A percentile compares a stretch with the other conserved stretches of the same genome.
Conservation (phyloP, 768 basidiomycete species). For the Rhizopogon salebrosus region DNA sequence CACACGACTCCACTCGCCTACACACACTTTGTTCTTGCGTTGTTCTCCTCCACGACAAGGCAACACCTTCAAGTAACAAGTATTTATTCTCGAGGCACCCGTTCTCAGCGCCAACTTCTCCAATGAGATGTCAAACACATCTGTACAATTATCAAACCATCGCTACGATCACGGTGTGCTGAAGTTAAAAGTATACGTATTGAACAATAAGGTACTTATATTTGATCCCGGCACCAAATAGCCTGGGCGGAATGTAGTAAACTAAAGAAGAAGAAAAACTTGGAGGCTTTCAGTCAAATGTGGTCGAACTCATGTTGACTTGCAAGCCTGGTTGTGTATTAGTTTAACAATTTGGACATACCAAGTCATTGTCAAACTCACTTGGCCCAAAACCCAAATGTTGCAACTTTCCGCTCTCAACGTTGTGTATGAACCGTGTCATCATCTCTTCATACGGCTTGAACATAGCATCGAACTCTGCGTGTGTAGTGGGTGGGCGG, state of each 20-base stretch:
- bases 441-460: conserved; percentile 14
- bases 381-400: conserved; percentile 23
- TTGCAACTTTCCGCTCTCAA: conserved; percentile 15
- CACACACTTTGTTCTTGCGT: background rate
- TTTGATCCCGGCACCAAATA: background rate
- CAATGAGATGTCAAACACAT: no score
- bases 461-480: conserved; percentile 19
- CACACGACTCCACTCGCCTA: background rate
- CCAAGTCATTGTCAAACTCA: conserved; percentile 4
- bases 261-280: no score
- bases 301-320: conserved; percentile 2
- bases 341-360: background rate
- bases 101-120: background rate
- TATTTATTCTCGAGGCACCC: background rate
- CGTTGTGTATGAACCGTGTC: conserved; percentile 13
- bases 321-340: background rate
- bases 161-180: background rate
- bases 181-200: no score
- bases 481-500: conserved; percentile 13
- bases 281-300: background rate
- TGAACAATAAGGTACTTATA: background rate
- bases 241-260: no score
- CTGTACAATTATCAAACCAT: background rate
- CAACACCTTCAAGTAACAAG: no score
- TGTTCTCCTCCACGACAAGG: background rate